phyloP scores from a whole-genome alignment of 306 rosid species.

The Vigna trinervia region DNA sequence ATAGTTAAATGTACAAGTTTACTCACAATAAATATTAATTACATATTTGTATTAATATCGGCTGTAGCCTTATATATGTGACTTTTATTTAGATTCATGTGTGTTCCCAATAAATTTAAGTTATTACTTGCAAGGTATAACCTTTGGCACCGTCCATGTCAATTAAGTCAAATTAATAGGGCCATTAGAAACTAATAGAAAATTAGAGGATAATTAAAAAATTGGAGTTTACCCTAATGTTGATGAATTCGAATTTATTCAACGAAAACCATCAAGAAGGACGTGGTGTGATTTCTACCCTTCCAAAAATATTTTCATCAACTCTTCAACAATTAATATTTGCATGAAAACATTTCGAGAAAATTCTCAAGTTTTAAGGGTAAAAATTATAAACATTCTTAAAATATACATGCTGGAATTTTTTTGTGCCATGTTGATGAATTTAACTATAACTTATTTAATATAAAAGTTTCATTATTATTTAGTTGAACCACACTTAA shows the following conservation, averaged over 20 bases:
- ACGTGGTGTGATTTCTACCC: neutral
- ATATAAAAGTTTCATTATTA: no score
- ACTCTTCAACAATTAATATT: neutral
- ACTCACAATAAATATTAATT: no score
- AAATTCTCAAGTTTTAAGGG: neutral
- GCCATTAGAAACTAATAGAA: neutral
- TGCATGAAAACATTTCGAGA: neutral
- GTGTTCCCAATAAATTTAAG: neutral
- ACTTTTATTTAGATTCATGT: neutral
- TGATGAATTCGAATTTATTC: neutral
- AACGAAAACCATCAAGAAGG: neutral
- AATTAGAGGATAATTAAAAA: neutral
- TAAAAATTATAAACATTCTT: neutral
- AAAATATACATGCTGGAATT: no score
- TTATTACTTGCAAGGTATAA: neutral
- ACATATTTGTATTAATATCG: neutral
- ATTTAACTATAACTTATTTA: no score
- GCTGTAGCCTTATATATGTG: no score
- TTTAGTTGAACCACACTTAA: no score
- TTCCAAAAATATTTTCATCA: neutral
- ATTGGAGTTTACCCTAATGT: neutral
- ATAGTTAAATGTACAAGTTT: no score
- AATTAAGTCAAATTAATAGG: conserved; percentile 19
- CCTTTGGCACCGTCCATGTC: neutral
- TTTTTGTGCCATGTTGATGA: no score